phyloP scores from a whole-genome alignment of 116 monocot species.

The Iris pallida region DNA sequence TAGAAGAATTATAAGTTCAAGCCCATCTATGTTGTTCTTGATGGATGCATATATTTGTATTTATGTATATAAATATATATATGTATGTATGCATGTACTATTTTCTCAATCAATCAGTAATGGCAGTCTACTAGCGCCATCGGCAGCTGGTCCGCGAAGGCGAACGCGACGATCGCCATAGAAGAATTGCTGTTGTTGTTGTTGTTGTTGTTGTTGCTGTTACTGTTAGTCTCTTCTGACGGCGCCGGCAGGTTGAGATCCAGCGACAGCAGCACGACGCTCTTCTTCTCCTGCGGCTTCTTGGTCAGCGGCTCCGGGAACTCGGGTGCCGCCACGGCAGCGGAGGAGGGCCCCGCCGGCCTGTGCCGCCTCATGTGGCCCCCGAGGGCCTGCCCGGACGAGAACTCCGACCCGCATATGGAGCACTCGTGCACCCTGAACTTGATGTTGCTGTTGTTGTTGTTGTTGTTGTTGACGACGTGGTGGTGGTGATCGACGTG shows the following conservation, averaged over 20 bases:
- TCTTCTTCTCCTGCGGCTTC: not conserved
- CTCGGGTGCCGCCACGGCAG: not conserved
- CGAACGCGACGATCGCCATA: not conserved
- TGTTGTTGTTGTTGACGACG: not conserved
- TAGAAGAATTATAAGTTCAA: not conserved
- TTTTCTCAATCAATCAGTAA: not conserved
- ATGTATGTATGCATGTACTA: not conserved
- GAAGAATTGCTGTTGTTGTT: not conserved
- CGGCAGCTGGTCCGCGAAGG: not conserved
- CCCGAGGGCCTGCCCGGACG: slow-evolving; percentile 47
- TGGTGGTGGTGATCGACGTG: not conserved
- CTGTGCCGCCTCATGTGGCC: slow-evolving; percentile 49
- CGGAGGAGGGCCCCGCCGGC: not conserved
- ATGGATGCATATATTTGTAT: not conserved
- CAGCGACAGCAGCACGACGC: not conserved
- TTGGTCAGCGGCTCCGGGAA: not conserved
- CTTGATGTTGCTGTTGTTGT: not conserved
- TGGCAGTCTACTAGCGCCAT: slow-evolving; percentile 14
- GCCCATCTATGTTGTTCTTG: not conserved
- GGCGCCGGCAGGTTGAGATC: slow-evolving; percentile 27
- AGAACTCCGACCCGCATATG: slow-evolving; percentile 30
- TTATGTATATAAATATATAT: not conserved
- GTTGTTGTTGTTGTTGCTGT: not conserved
- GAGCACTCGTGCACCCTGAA: slow-evolving; percentile 17
- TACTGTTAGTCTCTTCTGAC: not conserved